Base-by-base conservation (phyloP, 192 early-diverging fungal species). In the Coemansia sp. region DNA sequence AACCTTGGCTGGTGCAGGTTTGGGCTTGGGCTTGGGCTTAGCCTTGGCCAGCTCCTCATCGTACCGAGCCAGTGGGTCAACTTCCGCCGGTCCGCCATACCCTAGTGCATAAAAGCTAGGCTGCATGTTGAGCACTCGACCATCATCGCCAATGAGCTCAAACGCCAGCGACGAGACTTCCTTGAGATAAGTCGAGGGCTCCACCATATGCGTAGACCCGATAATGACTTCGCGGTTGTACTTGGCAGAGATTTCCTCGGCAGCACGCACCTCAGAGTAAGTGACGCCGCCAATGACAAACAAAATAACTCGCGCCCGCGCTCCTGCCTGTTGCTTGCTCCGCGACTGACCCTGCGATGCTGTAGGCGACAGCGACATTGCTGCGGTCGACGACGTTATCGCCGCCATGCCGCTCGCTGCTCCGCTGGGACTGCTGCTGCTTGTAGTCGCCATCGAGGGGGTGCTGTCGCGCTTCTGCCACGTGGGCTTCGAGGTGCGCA, bases 381-480 rank as follows among this genome's bases (percentile, higher is more conserved):
- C 50, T 16, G 61, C 64, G 32, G 67, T 24, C 27, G 60, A 11
- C 37, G 45, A 60, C 34, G 61, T 60, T 39, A 59, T 10, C 29
- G 34, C 58, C 35, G 58, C 58, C 58, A 59, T 59, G n/a, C 58
- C 58, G 18, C 58, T 15, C 7, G 29, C 58, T 11, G 58, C 58
- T 35, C 58, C 58, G 22, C 61, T 39, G 20, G 68, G 55, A n/a
- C 69, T 59, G 9, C 65, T 45, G 24, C 58, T 67, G n/a, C 62
- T 45, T 0, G 32, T 45, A 5, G 68, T 24, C 24, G 65, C 45
- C 16, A 47, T 50, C 2, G 78, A 62, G 10, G 80, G 80, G 12
- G 80, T 62, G 69, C 75, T 77, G 22, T 82, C 80, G 53, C 80
- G 80, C 69, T 82, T 82, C 61, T 82, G 80, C 80, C 80, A 82